A percentile compares a stretch with the other conserved stretches of the same genome.
Conservation (phyloP, 2,329 filamentous ascomycete species). For the Tolypocladium ophioglossoides region DNA sequence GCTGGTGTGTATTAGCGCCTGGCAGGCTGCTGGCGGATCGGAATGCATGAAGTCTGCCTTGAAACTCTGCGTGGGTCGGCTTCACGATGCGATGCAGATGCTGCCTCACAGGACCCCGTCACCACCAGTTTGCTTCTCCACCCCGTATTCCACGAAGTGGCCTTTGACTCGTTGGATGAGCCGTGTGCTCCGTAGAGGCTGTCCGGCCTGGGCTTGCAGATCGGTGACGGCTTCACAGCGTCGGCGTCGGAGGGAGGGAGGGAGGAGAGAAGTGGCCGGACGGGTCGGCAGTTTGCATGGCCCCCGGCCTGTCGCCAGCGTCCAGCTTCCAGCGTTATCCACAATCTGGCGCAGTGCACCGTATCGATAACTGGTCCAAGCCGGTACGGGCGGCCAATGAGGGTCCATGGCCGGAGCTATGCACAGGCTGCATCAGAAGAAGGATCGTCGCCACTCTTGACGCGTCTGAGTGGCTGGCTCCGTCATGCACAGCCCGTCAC, state of each 20-base stretch:
- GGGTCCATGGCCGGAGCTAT: conserved; percentile 7
- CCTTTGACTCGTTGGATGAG: background rate
- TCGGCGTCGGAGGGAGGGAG: conserved; percentile 6
- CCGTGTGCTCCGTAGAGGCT: background rate
- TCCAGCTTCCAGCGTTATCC: background rate
- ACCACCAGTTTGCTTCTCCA: background rate
- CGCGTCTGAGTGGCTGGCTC: conserved; percentile 7
- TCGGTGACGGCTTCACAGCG: conserved; percentile 6
- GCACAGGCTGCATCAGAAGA: conserved; percentile 10
- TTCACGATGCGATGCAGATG: conserved; percentile 10
- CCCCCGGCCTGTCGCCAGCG: conserved; percentile 1
- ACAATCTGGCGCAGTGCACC: background rate
- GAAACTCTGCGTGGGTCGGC: conserved; percentile 3
- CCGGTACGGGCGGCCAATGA: conserved; percentile 8
- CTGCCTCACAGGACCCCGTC: conserved; percentile 8
- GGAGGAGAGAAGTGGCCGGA: conserved; percentile 3
- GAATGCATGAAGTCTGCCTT: conserved; percentile 28
- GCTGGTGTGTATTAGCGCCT: background rate
- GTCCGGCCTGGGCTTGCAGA: conserved; percentile 9
- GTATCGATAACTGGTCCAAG: background rate
- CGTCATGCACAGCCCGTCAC: conserved; percentile 5
- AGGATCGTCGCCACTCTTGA: conserved; percentile 12
- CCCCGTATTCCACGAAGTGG: background rate
- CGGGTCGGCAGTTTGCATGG: conserved; percentile 13
- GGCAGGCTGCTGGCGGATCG: conserved; percentile 7